Evolutionary conservation across 805 yeast genomes (phyloP).

Genomic region (Starmerella bacillaris): DNA sequence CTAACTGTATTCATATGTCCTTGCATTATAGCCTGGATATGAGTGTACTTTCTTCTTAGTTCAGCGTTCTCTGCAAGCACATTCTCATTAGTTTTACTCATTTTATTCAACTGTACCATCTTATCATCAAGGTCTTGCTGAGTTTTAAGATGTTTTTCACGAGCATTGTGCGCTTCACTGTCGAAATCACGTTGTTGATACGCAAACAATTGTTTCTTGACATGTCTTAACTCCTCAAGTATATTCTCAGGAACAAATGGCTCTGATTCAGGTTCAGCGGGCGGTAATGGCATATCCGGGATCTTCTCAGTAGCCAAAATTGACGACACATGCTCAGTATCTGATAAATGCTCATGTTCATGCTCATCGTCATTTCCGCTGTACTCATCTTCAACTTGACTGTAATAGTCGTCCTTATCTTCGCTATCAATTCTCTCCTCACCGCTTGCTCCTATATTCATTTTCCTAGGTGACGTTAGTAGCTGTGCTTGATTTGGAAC

Average conservation of each 20-base stretch:
- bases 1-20: constrained; percentile 13
- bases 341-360: not conserved
- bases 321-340: not conserved
- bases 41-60: constrained; percentile 7
- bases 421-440: too few species aligned
- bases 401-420: too few species aligned
- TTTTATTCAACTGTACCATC: constrained; percentile 11
- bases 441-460: too few species aligned
- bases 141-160: constrained; percentile 7
- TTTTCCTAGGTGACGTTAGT: too few species aligned
- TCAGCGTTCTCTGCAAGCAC: constrained; percentile 8
- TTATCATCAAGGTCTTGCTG: constrained; percentile 11
- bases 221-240: constrained; percentile 8
- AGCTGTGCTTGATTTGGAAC: not conserved
- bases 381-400: too few species aligned
- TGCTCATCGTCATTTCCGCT: too few species aligned
- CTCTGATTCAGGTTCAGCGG: not conserved
- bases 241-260: not conserved
- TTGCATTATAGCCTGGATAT: constrained; percentile 11
- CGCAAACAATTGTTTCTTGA: constrained; percentile 10
- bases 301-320: not conserved
- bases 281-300: not conserved
- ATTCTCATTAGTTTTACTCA: constrained; percentile 8
- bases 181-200: constrained; percentile 15
- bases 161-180: constrained; percentile 11